Evolutionary conservation across 2,329 filamentous ascomycete genomes (phyloP), one percentile per base, ranked within the genome.

Genomic region (Paracamarosporium sp.): DNA sequence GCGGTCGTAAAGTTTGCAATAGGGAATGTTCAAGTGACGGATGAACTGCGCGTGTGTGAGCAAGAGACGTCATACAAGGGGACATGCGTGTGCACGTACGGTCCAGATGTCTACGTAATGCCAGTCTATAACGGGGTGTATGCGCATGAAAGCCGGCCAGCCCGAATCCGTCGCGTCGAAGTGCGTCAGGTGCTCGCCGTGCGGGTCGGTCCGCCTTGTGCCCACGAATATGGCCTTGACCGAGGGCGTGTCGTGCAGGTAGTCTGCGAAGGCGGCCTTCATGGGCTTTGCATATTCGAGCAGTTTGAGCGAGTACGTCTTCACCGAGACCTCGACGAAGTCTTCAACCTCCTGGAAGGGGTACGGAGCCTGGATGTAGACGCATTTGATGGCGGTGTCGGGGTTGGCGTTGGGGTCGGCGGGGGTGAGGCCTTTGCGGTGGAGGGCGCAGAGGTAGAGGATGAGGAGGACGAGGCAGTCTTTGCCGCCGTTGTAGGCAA

Each of bases 61-160:
- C 50, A 47, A 8, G n/a, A 31, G 20, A 7, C 22, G 4, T 22
- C 4, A 15, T 31, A 15, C 13, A 24, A 31, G 7, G 13, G 50
- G 35, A 17, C 9, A 5, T 7, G 25, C 8, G 7, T 27, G 12
- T 3, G 9, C 11, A 83, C 91, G 82, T 72, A 96, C 93, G 17
- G 88, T 87, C 95, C 95, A 98, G 53, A 98, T 94, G 76, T 98
- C 94, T 11, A 87, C 86, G 76, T 97, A 97, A 75, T 95, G 92
- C 95, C 95, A 99, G 78, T 99, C 95, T 71, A 99, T 93, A 9
- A 99, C 91, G 0, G 95, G 94, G 77, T 99, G 93, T 59, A 98
- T 84, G 57, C 95, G 87, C 88, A 98, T 93, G 71, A 98, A 97
- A 41, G 83, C 80, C 33, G 95, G 95, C 95, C 95, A 99, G 2